These are phyloP conservation scores for Umbelopsis vinacea DNA, from an alignment of 192 early-diverging fungal genomes.

Conservation along the genomic window DNA sequence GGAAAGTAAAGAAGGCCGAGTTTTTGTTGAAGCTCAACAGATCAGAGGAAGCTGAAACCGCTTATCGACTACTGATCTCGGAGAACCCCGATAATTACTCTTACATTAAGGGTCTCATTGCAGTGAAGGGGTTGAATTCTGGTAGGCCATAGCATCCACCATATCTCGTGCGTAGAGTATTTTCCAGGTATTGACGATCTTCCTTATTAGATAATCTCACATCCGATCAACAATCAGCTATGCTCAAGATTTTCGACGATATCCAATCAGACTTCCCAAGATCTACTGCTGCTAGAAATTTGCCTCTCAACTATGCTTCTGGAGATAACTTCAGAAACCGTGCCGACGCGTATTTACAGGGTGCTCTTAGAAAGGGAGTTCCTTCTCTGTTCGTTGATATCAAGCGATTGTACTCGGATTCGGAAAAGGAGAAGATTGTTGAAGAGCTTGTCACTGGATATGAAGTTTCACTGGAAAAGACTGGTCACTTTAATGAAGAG, in stretches of 20 bases:
- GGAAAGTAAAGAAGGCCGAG: conserved; percentile 78
- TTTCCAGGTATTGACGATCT: too few relatives aligned
- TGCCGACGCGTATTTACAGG: conserved; percentile 70
- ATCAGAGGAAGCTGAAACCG: conserved; percentile 70
- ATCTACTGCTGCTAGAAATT: conserved; percentile 78
- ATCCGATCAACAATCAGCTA: conserved; percentile 36
- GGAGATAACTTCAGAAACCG: conserved; percentile 68
- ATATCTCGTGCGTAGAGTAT: too few relatives aligned
- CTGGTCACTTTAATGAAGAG: conserved; percentile 45
- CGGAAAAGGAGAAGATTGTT: conserved; percentile 70
- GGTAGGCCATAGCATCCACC: conserved; percentile 27
- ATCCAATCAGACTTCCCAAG: conserved; percentile 61
- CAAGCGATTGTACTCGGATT: conserved; percentile 70
- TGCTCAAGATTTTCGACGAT: conserved; percentile 26
- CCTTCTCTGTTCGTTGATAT: conserved; percentile 90
- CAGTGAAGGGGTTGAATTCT: conserved; percentile 53
- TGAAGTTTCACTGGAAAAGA: conserved; percentile 49
- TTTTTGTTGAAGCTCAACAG: conserved; percentile 69
- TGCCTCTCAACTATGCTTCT: conserved; percentile 76
- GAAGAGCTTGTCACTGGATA: conserved; percentile 73
- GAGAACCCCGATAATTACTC: conserved; percentile 80
- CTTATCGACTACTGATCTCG: conserved; percentile 76
- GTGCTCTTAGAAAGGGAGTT: conserved; percentile 87
- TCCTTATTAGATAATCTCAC: conserved; percentile 15
- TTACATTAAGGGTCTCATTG: conserved; percentile 72